A percentile compares a stretch with the other conserved stretches of the same genome.
phyloP scores from a whole-genome alignment of 2,329 filamentous ascomycete genomes.

The Parascedosporium putredinis region DNA sequence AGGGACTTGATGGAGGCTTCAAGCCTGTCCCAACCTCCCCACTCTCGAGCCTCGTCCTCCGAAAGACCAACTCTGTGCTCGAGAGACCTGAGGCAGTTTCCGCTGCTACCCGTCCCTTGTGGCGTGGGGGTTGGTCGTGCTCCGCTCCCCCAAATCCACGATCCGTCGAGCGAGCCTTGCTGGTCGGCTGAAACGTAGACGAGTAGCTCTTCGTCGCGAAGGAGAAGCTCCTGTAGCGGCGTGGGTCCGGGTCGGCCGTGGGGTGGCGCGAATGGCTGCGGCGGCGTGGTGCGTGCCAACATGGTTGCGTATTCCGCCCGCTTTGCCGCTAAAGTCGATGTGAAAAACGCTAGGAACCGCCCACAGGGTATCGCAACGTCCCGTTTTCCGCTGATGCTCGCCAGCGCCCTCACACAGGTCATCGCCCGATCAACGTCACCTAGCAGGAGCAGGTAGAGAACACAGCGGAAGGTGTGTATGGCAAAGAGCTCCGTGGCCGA shows the following conservation, averaged over 20 bases:
- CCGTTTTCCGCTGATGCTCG: constrained; percentile 59
- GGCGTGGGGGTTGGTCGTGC: constrained; percentile 23
- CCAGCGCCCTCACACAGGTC: constrained; percentile 61
- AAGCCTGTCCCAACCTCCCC: constrained; percentile 72
- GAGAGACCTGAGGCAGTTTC: constrained; percentile 5
- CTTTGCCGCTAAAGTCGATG: constrained; percentile 52
- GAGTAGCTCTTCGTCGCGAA: constrained; percentile 74
- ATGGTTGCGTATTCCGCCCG: constrained; percentile 34
- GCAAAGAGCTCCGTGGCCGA: constrained; percentile 67
- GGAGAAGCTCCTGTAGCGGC: constrained; percentile 25
- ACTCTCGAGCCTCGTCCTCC: constrained; percentile 51
- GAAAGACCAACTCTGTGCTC: constrained; percentile 36
- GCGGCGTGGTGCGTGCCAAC: constrained; percentile 23
- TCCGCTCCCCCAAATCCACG: constrained; percentile 75
- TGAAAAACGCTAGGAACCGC: constrained; percentile 71
- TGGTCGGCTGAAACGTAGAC: constrained; percentile 80
- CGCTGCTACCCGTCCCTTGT: constrained; percentile 13
- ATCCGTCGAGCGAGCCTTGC: constrained; percentile 65
- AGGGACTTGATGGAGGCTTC: constrained; percentile 34
- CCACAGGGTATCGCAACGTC: constrained; percentile 71
- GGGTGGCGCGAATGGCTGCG: constrained; percentile 19
- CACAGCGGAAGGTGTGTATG: constrained; percentile 78
- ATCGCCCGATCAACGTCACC: constrained; percentile 64
- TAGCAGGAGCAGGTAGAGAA: constrained; percentile 67
- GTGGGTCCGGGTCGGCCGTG: constrained; percentile 13